Conservation (phyloP, 2,329 filamentous ascomycete genomes). For the Coniochaeta sp. region DNA sequence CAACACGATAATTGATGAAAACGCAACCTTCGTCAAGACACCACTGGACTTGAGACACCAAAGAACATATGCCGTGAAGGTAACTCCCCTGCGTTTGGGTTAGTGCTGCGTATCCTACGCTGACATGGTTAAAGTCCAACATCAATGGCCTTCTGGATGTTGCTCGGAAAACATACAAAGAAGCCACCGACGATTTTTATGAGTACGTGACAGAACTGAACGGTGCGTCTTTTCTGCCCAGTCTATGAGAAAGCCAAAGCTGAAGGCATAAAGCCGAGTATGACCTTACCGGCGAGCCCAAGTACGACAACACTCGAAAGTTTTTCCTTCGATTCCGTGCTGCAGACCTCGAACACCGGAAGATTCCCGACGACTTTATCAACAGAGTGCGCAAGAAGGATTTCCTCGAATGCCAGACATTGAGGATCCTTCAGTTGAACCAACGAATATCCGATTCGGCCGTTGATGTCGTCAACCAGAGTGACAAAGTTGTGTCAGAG, state of each 20-base stretch:
- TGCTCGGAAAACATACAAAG: conserved; percentile 81
- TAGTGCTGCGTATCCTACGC: not conserved
- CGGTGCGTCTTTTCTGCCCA: not conserved
- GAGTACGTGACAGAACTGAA: conserved; percentile 35
- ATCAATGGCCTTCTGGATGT: conserved; percentile 84
- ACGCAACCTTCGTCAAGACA: conserved; percentile 69
- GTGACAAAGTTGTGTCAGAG: conserved; percentile 66
- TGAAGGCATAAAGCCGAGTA: conserved; percentile 37
- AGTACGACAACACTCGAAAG: conserved; percentile 68
- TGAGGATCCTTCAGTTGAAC: conserved; percentile 76
- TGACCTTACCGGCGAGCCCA: conserved; percentile 56
- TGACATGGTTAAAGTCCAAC: conserved; percentile 48
- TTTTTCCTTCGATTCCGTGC: conserved; percentile 68
- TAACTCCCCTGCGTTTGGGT: conserved; percentile 16
- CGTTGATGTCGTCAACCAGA: conserved; percentile 76
- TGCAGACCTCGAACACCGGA: conserved; percentile 40
- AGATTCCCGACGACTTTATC: conserved; percentile 64
- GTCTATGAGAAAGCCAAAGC: not conserved
- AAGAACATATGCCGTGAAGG: conserved; percentile 80
- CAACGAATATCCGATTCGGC: conserved; percentile 72
- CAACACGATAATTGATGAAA: conserved; percentile 64
- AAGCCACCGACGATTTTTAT: conserved; percentile 72
- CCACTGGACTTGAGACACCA: conserved; percentile 86
- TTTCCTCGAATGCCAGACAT: conserved; percentile 79
- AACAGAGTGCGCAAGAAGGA: conserved; percentile 68